A percentile compares a stretch with the other conserved stretches of the same genome.
Conservation (phyloP, 2,329 filamentous ascomycete species). For the Sphaerulina musiva region DNA sequence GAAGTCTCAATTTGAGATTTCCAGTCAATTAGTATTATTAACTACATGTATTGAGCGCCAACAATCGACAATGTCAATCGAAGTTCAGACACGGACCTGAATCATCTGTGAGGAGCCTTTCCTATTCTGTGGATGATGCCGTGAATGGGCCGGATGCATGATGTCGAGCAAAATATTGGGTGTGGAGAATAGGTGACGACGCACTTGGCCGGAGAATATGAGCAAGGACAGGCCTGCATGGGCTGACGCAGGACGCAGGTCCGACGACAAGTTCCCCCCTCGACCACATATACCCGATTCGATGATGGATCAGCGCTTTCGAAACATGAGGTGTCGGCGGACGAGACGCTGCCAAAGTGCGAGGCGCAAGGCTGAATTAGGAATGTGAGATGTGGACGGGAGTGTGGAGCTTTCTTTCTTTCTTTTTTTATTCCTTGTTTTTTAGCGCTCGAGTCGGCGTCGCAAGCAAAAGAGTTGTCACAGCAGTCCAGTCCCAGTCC, state of each 20-base stretch:
- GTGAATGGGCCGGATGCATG: too few relatives aligned
- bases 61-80: background rate
- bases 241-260: slow-evolving; percentile 9
- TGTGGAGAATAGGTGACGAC: background rate
- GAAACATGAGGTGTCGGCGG: background rate
- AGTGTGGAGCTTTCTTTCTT: background rate
- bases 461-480: background rate
- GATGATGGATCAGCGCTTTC: background rate
- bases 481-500: too few relatives aligned
- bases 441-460: background rate
- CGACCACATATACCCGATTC: slow-evolving; percentile 1
- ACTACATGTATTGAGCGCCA: too few relatives aligned
- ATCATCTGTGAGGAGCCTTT: too few relatives aligned
- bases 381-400: too few relatives aligned
- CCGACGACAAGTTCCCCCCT: background rate
- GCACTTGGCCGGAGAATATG: background rate
- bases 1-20: too few relatives aligned
- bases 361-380: too few relatives aligned
- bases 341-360: background rate
- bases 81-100: background rate
- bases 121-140: too few relatives aligned
- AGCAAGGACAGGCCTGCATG: background rate
- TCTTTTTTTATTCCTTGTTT: too few relatives aligned
- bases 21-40: too few relatives aligned
- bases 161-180: too few relatives aligned